Conservation (phyloP, 495 filamentous ascomycete genomes). For the Trichoderma gamsii region DNA sequence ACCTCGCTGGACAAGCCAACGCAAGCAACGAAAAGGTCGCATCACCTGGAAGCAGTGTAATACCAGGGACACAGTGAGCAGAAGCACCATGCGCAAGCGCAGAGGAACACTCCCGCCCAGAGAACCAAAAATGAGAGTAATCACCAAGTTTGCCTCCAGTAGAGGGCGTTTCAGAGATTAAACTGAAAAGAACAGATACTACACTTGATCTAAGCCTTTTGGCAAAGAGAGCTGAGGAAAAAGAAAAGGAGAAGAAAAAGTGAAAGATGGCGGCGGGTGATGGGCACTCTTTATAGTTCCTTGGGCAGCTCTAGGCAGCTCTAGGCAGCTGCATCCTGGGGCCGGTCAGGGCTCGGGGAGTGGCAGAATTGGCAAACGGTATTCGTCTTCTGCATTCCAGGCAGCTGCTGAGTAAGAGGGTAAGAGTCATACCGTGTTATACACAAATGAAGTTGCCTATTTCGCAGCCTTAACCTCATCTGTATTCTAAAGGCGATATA, state of each 20-base stretch:
- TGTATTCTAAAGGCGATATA: too few species aligned
- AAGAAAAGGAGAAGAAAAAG: slow-evolving; percentile 22
- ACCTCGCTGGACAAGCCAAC: slow-evolving; percentile 24
- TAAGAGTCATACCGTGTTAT: background rate
- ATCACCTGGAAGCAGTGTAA: slow-evolving; percentile 31
- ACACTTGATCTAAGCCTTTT: slow-evolving; percentile 97
- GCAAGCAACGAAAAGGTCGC: slow-evolving; percentile 31
- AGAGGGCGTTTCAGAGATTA: slow-evolving; percentile 67
- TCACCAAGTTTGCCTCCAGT: slow-evolving; percentile 63
- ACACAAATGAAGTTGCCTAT: too few species aligned
- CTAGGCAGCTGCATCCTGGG: background rate
- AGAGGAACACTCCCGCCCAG: slow-evolving; percentile 47
- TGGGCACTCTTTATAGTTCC: background rate
- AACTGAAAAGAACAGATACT: slow-evolving; percentile 99
- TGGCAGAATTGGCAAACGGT: slow-evolving; percentile 8
- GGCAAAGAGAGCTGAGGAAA: slow-evolving; percentile 49
- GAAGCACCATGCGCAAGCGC: slow-evolving; percentile 26
- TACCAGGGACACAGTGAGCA: slow-evolving; percentile 29
- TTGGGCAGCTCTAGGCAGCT: too few species aligned
- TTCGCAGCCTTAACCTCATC: too few species aligned
- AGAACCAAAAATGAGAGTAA: slow-evolving; percentile 74
- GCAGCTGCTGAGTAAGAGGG: background rate
- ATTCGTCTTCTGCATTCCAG: background rate
- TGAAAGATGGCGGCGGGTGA: slow-evolving; percentile 17
- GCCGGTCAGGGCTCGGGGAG: background rate